These are phyloP conservation scores for Podaxis mareebaensis DNA, from an alignment of 768 basidiomycete species.

Conservation along the genomic window DNA sequence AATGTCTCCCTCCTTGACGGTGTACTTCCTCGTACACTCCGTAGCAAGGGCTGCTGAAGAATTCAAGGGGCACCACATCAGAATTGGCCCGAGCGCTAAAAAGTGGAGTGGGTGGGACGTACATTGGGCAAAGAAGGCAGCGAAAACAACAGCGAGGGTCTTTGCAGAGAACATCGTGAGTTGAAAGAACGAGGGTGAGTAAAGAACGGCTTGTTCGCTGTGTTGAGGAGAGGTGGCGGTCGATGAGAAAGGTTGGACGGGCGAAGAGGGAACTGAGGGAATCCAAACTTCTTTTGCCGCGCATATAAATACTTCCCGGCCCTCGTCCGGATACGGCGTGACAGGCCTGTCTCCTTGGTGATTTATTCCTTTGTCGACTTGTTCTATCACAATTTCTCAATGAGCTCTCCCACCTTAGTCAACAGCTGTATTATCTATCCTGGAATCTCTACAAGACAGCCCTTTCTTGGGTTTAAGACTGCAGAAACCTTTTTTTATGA, in stretches of 20 bases:
- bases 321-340: not conserved
- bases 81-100: conserved; percentile 2
- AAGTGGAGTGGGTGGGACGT: conserved; percentile 18
- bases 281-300: not conserved
- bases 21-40: conserved; percentile 62
- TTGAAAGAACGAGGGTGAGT: conserved; percentile 9
- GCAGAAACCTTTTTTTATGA: not conserved
- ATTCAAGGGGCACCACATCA: not conserved
- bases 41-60: conserved; percentile 32
- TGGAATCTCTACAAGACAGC: too few species aligned
- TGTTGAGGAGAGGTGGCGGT: not conserved
- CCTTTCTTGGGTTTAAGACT: not conserved
- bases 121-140: conserved; percentile 50
- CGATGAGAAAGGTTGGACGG: not conserved
- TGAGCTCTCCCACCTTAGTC: not conserved
- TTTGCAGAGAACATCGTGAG: conserved; percentile 21
- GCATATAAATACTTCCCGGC: conserved; percentile 10
- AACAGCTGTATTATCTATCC: not conserved
- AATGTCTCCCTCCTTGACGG: conserved; percentile 55
- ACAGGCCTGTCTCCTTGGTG: conserved; percentile 11
- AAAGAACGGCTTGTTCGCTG: conserved; percentile 17
- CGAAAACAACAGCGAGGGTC: conserved; percentile 37
- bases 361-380: not conserved
- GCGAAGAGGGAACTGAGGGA: not conserved
- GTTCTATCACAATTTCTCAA: not conserved